phyloP scores from a whole-genome alignment of 2,329 filamentous ascomycete species.

The Fusarium sp. region DNA sequence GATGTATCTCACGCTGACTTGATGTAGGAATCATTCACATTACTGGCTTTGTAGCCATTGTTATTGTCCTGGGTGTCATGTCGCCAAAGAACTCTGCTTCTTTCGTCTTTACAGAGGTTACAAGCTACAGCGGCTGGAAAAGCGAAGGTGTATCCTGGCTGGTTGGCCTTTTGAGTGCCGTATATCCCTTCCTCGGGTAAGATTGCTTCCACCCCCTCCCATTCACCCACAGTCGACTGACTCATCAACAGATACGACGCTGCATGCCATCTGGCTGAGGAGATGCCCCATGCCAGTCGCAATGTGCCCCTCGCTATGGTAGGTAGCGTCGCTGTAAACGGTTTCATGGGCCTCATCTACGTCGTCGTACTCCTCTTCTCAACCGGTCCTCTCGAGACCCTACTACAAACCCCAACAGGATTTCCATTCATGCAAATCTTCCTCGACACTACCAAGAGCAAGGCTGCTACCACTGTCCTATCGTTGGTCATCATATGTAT shows the following conservation, averaged over 20 bases:
- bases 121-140: constrained; percentile 51
- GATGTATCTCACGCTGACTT: not conserved
- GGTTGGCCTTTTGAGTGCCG: constrained; percentile 49
- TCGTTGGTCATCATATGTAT: constrained; percentile 47
- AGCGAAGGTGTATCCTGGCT: constrained; percentile 52
- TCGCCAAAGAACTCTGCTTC: constrained; percentile 46
- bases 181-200: constrained; percentile 53
- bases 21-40: constrained; percentile 46
- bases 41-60: constrained; percentile 46
- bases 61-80: constrained; percentile 50
- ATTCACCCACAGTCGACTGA: not conserved
- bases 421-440: constrained; percentile 60
- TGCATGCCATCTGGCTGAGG: constrained; percentile 52
- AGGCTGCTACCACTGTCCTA: constrained; percentile 46
- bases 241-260: constrained; percentile 50
- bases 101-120: constrained; percentile 52
- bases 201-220: not conserved
- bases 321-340: constrained; percentile 56
- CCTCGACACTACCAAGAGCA: constrained; percentile 47
- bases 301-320: constrained; percentile 54
- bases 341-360: constrained; percentile 59
- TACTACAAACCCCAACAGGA: constrained; percentile 57
- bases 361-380: constrained; percentile 59
- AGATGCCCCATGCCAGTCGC: constrained; percentile 51
- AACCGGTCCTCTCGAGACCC: constrained; percentile 53